These are phyloP conservation scores for Wickerhamiella slavikovae DNA, from an alignment of 805 yeast genomes.

Conservation along the genomic window DNA sequence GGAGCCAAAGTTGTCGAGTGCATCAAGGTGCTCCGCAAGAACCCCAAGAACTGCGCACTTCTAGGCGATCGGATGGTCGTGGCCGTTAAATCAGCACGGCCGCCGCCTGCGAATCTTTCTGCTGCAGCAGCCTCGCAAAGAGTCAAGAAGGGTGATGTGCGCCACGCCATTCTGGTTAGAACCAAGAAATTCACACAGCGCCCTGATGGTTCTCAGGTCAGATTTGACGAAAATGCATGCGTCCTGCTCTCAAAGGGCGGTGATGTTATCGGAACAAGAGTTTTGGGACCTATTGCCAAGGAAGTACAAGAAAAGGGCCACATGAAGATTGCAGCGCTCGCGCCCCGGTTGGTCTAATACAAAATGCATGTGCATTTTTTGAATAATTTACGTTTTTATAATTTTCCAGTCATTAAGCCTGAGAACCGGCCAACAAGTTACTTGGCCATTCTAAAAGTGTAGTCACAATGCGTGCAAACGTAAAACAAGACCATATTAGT, in stretches of 20 bases:
- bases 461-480: conserved; percentile 75
- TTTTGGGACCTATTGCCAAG: conserved; percentile 74
- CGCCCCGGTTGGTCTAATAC: conserved; percentile 55
- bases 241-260: conserved; percentile 80
- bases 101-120: conserved; percentile 45
- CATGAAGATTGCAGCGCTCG: conserved; percentile 73
- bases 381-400: neutral
- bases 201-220: conserved; percentile 67
- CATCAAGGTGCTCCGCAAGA: conserved; percentile 80
- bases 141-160: conserved; percentile 87
- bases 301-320: conserved; percentile 69
- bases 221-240: conserved; percentile 94
- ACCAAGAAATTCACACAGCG: conserved; percentile 64
- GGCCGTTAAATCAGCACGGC: conserved; percentile 80
- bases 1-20: conserved; percentile 93
- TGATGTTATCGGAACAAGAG: conserved; percentile 90
- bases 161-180: conserved; percentile 88
- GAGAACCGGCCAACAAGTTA: neutral
- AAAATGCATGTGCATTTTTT: neutral
- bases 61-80: conserved; percentile 88
- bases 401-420: neutral
- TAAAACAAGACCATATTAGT: conserved; percentile 83
- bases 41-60: conserved; percentile 61
- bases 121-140: conserved; percentile 51
- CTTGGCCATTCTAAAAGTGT: conserved; percentile 27